These are phyloP conservation scores for Trypethelium eluteriae DNA, from an alignment of 495 filamentous ascomycete genomes.

Conservation along the genomic window DNA sequence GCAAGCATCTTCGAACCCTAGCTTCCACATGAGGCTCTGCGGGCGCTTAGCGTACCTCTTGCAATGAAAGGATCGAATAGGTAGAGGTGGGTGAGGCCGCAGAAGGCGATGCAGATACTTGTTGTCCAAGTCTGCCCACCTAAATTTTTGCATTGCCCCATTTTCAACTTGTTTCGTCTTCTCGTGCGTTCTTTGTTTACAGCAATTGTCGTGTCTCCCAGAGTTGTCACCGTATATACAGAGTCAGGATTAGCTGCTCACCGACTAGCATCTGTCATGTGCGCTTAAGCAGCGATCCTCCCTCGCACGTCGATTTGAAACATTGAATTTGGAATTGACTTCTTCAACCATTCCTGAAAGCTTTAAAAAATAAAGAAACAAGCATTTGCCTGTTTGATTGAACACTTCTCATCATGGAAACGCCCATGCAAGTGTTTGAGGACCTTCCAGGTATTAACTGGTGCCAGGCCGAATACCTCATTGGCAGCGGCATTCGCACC, in stretches of 20 bases:
- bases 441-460: slow-evolving; percentile 12
- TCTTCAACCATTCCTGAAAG: background rate
- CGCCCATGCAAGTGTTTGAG: slow-evolving; percentile 1
- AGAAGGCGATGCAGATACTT: slow-evolving; percentile 5
- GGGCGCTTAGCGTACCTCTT: background rate
- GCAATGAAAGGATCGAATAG: background rate
- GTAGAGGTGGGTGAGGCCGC: background rate
- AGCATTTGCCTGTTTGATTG: background rate
- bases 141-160: background rate
- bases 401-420: background rate
- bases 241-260: background rate
- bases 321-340: no score
- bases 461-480: background rate
- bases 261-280: background rate
- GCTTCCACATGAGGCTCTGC: slow-evolving; percentile 4
- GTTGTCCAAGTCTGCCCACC: slow-evolving; percentile 4
- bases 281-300: background rate
- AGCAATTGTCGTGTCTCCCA: background rate
- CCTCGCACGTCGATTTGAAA: no score
- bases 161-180: background rate
- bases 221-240: slow-evolving; percentile 4
- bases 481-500: background rate
- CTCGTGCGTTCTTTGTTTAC: background rate
- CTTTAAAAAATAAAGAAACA: background rate
- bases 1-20: background rate